Base-by-base conservation (phyloP, 2,329 filamentous ascomycete genomes). In the Monilinia polystroma region DNA sequence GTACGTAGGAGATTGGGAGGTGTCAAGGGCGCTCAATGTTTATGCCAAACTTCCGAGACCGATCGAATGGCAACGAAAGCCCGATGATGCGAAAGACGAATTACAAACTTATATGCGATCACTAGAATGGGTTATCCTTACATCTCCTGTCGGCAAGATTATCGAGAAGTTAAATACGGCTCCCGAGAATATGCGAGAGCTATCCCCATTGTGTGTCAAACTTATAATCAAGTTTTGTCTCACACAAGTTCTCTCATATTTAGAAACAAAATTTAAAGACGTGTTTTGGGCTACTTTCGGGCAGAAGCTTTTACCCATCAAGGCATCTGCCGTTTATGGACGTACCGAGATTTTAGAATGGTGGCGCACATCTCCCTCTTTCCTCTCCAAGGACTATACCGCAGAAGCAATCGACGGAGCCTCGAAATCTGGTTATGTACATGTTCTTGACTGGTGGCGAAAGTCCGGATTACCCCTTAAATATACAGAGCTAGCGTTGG, bases 361-460 rank as follows among this genome's bases (percentile, higher is more conserved):
- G 86, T 98, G 94, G 94, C 88, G 88, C 62, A 90, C 90, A 43
- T 93, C 91, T 18, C 87, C 89, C 0, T 91, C 89, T 16, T 94
- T 97, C 70, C 82, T 92, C 3, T 91, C 90, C 68, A 93, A 94
- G 75, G 91, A 96, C 74, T 97, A 97, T 45, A 76, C 72, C 1
- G 69, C 71, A 18, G 92, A 96, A 77, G 91, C 93, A 14, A 84
- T 98, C 35, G 93, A 98, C 75, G 90, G 90, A 41, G 94, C 94
- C 8, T 96, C 91, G 1, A 89, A 90, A 64, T 90, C 92, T 67
- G 93, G 94, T 5, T 95, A 93, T 72, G 85, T 96, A 18, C 86
- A 91, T 70, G 89, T 96, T 0, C 83, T 98, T 1, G 91, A 97
- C 74, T 96, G 92, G 91, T 98, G 94, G 94, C 90, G 90, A 76